phyloP scores from a whole-genome alignment of 2,329 filamentous ascomycete genomes.

The Beauveria sp. region DNA sequence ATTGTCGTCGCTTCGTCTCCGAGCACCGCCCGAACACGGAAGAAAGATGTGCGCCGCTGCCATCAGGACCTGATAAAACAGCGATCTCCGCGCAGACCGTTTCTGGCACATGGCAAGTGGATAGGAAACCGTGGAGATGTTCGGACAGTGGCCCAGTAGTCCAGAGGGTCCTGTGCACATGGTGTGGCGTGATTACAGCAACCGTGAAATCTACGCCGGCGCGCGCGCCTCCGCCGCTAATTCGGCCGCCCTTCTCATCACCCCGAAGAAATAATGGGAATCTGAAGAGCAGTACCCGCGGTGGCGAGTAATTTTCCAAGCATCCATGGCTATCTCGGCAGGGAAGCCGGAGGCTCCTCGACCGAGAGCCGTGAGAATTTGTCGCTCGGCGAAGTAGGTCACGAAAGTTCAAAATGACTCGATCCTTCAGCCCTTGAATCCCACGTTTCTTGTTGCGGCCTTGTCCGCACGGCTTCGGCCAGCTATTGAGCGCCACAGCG shows the following conservation, averaged over 20 bases:
- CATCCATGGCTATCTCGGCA: background rate
- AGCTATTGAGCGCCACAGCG: background rate
- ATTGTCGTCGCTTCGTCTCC: no score
- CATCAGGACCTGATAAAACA: no score
- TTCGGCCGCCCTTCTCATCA: background rate
- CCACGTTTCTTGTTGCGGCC: background rate
- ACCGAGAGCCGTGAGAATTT: background rate
- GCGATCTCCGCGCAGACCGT: background rate
- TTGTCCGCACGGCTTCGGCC: background rate
- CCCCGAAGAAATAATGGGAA: background rate
- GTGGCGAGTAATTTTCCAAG: background rate
- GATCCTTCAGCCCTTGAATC: background rate
- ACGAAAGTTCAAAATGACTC: background rate
- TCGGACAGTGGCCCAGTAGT: background rate
- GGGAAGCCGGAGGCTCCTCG: background rate
- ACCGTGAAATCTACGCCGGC: background rate
- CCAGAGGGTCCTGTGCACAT: background rate
- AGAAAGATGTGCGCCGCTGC: no score
- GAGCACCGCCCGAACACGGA: no score
- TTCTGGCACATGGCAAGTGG: constrained; percentile 3
- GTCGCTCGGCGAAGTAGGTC: background rate
- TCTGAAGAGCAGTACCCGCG: background rate
- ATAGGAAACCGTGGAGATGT: background rate
- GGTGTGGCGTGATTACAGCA: background rate
- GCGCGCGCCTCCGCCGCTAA: background rate